Evolutionary conservation across 805 yeast species (phyloP).

Genomic region (Nakazawaea sp.): DNA sequence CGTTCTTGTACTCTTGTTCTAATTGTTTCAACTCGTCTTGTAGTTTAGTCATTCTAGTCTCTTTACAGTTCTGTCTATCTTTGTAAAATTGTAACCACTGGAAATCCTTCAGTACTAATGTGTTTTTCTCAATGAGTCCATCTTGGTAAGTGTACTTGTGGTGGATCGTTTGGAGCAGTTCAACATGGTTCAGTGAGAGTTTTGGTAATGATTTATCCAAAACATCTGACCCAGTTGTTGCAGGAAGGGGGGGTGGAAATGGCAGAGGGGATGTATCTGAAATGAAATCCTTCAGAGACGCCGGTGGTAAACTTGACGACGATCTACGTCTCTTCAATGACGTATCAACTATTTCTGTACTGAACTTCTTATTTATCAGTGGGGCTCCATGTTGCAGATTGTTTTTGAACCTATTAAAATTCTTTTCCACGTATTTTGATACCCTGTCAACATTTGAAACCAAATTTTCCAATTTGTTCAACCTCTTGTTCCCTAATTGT

Average conservation of each 20-base stretch:
- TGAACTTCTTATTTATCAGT: conserved; percentile 10
- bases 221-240: too few species aligned
- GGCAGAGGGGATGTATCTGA: conserved; percentile 1
- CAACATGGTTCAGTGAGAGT: too few species aligned
- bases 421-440: conserved; percentile 17
- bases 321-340: neutral
- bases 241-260: conserved; percentile 14
- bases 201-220: too few species aligned
- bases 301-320: too few species aligned
- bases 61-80: conserved; percentile 7
- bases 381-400: conserved; percentile 15
- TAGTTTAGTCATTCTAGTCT: neutral
- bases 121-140: neutral
- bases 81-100: conserved; percentile 6
- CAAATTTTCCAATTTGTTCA: conserved; percentile 24
- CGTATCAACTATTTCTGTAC: conserved; percentile 10
- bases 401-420: conserved; percentile 14
- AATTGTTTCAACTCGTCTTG: conserved; percentile 1
- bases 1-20: conserved; percentile 1
- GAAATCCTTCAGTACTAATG: neutral
- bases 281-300: too few species aligned
- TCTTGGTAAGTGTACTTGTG: conserved; percentile 8
- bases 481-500: conserved; percentile 22
- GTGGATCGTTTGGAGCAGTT: conserved; percentile 11
- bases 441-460: conserved; percentile 24